phyloP scores from a whole-genome alignment of 768 basidiomycete genomes.

The Mycena metata region DNA sequence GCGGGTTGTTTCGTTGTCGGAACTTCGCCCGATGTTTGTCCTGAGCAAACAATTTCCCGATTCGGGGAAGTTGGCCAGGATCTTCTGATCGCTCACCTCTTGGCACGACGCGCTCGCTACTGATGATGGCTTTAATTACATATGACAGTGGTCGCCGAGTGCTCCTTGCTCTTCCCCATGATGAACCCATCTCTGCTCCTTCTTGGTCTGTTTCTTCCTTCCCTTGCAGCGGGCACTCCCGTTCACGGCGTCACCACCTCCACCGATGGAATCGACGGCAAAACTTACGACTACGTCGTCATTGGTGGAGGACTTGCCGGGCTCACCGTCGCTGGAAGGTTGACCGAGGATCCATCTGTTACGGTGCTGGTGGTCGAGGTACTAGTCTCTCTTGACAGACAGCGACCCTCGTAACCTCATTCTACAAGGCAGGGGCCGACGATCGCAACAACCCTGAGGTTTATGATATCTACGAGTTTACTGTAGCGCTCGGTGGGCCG shows the following conservation, averaged over 20 bases:
- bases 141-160: too few relatives aligned
- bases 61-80: too few relatives aligned
- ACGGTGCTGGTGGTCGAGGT: slow-evolving; percentile 65
- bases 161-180: too few relatives aligned
- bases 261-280: slow-evolving; percentile 48
- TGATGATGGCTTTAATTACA: too few relatives aligned
- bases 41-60: too few relatives aligned
- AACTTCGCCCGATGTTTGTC: too few relatives aligned
- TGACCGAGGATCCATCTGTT: slow-evolving; percentile 58
- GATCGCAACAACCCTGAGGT: slow-evolving; percentile 58
- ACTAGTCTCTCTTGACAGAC: too few relatives aligned
- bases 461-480: slow-evolving; percentile 61
- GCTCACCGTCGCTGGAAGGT: slow-evolving; percentile 61
- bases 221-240: background rate
- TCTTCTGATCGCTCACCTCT: too few relatives aligned
- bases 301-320: slow-evolving; percentile 64
- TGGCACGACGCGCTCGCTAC: too few relatives aligned
- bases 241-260: slow-evolving; percentile 49
- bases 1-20: too few relatives aligned
- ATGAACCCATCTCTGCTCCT: background rate
- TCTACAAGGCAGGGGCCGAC: slow-evolving; percentile 65
- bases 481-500: slow-evolving; percentile 55
- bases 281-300: slow-evolving; percentile 60
- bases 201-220: background rate
- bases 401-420: too few relatives aligned